These are phyloP conservation scores for Phoenix roebelenii DNA, from an alignment of 176 grass and related monocot genomes.

Conservation along the genomic window DNA sequence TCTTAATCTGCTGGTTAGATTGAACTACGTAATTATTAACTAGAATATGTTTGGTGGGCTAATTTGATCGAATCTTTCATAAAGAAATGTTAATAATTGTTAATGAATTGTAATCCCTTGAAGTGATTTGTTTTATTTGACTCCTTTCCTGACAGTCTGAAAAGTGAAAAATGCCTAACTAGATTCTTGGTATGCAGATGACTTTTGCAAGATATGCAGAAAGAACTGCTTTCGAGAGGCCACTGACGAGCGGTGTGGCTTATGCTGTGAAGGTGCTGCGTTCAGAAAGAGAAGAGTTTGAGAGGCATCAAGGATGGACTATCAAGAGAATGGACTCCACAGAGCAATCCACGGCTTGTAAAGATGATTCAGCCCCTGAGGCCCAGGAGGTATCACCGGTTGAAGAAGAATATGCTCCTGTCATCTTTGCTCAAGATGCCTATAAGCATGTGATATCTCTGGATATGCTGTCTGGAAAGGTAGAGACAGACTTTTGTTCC, in stretches of 20 bases:
- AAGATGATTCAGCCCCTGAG: constrained; percentile 41
- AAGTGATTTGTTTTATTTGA: too few species aligned
- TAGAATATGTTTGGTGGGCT: too few species aligned
- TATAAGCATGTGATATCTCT: constrained; percentile 94
- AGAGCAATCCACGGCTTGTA: constrained; percentile 36
- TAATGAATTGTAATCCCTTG: neutral
- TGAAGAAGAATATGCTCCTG: constrained; percentile 81
- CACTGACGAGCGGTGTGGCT: constrained; percentile 95
- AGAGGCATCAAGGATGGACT: constrained; percentile 72
- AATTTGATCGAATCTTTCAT: too few species aligned
- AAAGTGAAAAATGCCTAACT: neutral
- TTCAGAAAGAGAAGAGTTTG: constrained; percentile 75
- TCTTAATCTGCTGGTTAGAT: too few species aligned
- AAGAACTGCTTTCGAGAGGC: constrained; percentile 95
- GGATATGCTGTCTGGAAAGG: constrained; percentile 86
- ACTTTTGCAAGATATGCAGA: constrained; percentile 93
- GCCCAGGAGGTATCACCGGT: constrained; percentile 26
- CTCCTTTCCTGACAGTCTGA: too few species aligned
- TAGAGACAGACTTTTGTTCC: constrained; percentile 15
- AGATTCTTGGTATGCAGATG: constrained; percentile 29
- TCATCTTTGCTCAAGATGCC: constrained; percentile 91
- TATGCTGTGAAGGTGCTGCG: constrained; percentile 79
- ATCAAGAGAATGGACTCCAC: constrained; percentile 95
- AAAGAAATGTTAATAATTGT: too few species aligned
- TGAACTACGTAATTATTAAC: too few species aligned